Evolutionary conservation across 345 rosid species (phyloP).

Genomic region (Jatropha curcas): DNA sequence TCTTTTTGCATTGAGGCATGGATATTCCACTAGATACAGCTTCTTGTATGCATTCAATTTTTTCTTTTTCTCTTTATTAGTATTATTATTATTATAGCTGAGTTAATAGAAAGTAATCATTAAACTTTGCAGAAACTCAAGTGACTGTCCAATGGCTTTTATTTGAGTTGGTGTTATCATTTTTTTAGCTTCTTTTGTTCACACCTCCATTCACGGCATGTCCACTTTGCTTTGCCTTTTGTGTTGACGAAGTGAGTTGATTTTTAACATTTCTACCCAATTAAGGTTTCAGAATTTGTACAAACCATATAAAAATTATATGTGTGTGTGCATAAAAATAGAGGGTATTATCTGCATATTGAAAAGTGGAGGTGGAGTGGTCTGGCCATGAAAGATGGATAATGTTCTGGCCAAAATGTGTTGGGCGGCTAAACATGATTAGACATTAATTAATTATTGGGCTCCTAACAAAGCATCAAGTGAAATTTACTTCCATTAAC

Average conservation of each 20-base stretch:
- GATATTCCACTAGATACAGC: too few species aligned
- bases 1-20: too few species aligned
- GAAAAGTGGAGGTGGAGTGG: neutral
- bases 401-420: slow-evolving; percentile 1
- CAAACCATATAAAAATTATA: neutral
- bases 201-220: neutral
- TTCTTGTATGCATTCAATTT: too few species aligned
- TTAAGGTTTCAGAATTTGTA: neutral
- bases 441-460: neutral
- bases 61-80: too few species aligned
- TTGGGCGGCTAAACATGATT: slow-evolving; percentile 8
- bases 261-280: neutral
- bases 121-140: slow-evolving; percentile 9
- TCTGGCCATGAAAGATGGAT: too few species aligned
- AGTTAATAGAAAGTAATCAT: neutral
- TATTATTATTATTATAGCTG: too few species aligned
- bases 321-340: too few species aligned
- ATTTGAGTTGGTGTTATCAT: neutral
- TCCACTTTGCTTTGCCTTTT: slow-evolving; percentile 2
- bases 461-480: neutral
- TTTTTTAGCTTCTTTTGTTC: neutral
- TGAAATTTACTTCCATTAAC: neutral
- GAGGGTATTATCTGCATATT: too few species aligned
- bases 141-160: neutral
- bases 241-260: neutral